These are phyloP conservation scores for Erigeron canadensis DNA, from an alignment of 129 eudicot genomes.

Conservation along the genomic window DNA sequence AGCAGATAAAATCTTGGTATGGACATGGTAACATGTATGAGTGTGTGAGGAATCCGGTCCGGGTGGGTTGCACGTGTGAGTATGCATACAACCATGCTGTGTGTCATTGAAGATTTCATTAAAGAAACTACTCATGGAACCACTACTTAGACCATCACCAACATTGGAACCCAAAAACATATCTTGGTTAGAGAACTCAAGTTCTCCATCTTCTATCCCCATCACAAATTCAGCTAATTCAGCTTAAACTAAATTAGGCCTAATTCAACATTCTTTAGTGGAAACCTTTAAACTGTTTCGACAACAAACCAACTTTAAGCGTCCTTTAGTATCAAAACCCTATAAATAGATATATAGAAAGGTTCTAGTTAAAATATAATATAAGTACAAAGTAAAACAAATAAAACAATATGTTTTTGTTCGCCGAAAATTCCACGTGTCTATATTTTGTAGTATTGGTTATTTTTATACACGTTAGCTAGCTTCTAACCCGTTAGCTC, in stretches of 20 bases:
- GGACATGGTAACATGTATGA: constrained; percentile 95
- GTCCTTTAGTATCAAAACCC: constrained; percentile 21
- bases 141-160: constrained; percentile 58
- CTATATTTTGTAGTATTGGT: too few species aligned
- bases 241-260: constrained; percentile 16
- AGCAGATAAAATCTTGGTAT: constrained; percentile 75
- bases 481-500: too few species aligned
- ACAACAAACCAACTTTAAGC: constrained; percentile 13
- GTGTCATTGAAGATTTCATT: constrained; percentile 69
- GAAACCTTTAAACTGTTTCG: background rate
- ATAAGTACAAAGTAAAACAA: too few species aligned
- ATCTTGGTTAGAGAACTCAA: constrained; percentile 72
- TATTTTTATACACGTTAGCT: too few species aligned
- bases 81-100: constrained; percentile 87
- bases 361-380: background rate
- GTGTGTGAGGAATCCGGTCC: constrained; percentile 95
- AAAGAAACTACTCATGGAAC: constrained; percentile 69
- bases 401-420: too few species aligned
- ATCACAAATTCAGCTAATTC: background rate
- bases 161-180: constrained; percentile 46
- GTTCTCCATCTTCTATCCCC: constrained; percentile 77
- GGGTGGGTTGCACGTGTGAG: constrained; percentile 93
- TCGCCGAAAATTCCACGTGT: too few species aligned
- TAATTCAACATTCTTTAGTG: background rate
- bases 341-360: background rate